Percentiles rank a stretch among this genome's conserved stretches.
Conservation (phyloP, 2,329 filamentous ascomycete genomes). For the Hymenoscyphus salicellus region DNA sequence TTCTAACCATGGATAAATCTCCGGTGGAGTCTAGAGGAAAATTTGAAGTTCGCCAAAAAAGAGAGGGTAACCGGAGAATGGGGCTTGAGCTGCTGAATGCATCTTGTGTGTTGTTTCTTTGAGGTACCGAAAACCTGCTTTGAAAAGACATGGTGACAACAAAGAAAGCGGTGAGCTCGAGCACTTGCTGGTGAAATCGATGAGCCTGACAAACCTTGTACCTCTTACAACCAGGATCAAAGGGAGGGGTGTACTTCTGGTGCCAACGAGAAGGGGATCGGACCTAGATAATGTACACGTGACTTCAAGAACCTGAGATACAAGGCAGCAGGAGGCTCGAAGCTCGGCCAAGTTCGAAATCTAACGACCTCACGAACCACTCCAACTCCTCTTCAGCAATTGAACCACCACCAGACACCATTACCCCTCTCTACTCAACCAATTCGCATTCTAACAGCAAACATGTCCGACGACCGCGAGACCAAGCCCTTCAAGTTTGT, state of each 20-base stretch:
- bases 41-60: too few species aligned
- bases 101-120: neutral
- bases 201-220: too few species aligned
- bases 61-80: neutral
- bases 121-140: neutral
- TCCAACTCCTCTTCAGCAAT: constrained; percentile 38
- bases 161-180: neutral
- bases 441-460: constrained; percentile 46
- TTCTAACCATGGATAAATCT: too few species aligned
- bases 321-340: neutral
- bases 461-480: constrained; percentile 87
- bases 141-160: neutral
- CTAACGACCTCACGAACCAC: constrained; percentile 25
- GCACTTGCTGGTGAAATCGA: too few species aligned
- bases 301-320: too few species aligned
- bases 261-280: too few species aligned
- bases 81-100: neutral
- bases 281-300: too few species aligned
- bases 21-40: too few species aligned
- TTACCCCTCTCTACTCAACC: constrained; percentile 36
- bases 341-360: constrained; percentile 30
- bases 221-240: too few species aligned
- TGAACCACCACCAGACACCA: constrained; percentile 27
- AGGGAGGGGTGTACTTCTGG: too few species aligned
- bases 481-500: constrained; percentile 99